Evolutionary conservation across 2,329 filamentous ascomycete genomes (phyloP).

Genomic region (Tolypocladium ovalisporum): DNA sequence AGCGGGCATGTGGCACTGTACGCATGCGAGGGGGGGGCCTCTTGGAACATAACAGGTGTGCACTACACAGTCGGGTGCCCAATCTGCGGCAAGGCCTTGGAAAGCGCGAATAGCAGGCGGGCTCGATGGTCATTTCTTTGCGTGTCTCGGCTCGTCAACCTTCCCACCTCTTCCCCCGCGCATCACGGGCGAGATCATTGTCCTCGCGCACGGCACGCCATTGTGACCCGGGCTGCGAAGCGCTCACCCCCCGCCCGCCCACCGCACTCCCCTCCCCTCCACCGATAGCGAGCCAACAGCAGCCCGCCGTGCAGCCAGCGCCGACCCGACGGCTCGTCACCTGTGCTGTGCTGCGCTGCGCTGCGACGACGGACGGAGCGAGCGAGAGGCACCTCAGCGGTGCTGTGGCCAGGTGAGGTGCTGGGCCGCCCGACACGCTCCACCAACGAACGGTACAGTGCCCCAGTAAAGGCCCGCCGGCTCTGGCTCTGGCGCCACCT

Average conservation of each 20-base stretch:
- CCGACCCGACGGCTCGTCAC: constrained; percentile 1
- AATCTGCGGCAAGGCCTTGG: constrained; percentile 1
- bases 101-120: background rate
- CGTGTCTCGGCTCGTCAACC: background rate
- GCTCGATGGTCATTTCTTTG: background rate
- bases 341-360: too few relatives aligned
- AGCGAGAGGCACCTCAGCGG: background rate
- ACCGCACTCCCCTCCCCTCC: background rate
- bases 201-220: background rate
- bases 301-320: too few relatives aligned
- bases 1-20: background rate
- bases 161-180: background rate
- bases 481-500: background rate
- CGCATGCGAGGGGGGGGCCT: background rate
- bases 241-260: background rate
- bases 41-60: background rate
- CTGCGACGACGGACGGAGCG: background rate
- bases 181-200: background rate
- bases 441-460: background rate
- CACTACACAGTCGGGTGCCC: background rate
- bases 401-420: background rate
- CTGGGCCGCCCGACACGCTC: background rate
- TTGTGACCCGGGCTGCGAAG: background rate
- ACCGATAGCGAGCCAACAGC: too few relatives aligned
- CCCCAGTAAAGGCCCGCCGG: background rate